These are phyloP conservation scores for Penicillium paxilli DNA, from an alignment of 495 filamentous ascomycete genomes.

Conservation along the genomic window DNA sequence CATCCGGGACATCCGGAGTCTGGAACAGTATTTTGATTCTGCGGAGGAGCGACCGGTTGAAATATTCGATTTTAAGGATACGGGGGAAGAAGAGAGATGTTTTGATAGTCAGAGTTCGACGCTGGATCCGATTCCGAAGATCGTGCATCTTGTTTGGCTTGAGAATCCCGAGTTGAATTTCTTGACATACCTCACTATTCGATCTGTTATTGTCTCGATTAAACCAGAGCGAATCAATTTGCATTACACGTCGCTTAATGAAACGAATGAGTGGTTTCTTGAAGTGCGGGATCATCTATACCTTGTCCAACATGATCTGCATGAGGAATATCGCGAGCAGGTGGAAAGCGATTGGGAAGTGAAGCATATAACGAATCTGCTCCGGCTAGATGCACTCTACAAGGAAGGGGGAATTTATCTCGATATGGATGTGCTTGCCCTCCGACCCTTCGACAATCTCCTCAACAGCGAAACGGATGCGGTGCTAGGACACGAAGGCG, in stretches of 20 bases:
- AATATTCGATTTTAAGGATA: conserved; percentile 9
- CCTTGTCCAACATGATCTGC: conserved; percentile 41
- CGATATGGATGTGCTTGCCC: conserved; percentile 16
- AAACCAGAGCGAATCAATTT: conserved; percentile 40
- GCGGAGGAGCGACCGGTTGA: conserved; percentile 1
- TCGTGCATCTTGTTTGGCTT: conserved; percentile 48
- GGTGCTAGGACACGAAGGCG: conserved; percentile 46
- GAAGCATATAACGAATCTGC: conserved; percentile 44
- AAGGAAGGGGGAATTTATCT: conserved; percentile 45
- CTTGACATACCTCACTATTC: conserved; percentile 44
- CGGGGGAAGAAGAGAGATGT: conserved; percentile 1
- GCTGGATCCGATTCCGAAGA: conserved; percentile 42
- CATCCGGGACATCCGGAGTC: neutral
- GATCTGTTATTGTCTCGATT: conserved; percentile 43
- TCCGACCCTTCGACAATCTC: conserved; percentile 11
- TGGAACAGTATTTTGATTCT: neutral
- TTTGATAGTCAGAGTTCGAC: neutral
- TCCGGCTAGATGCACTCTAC: conserved; percentile 42
- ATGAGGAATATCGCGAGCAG: conserved; percentile 23
- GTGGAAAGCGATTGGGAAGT: conserved; percentile 35
- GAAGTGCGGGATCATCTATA: conserved; percentile 38
- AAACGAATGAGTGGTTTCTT: conserved; percentile 42
- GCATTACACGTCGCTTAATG: conserved; percentile 45
- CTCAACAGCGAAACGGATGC: conserved; percentile 28
- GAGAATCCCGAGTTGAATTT: conserved; percentile 40